Conservation (phyloP, 805 yeast genomes). For the Hanseniaspora jakobsenii region DNA sequence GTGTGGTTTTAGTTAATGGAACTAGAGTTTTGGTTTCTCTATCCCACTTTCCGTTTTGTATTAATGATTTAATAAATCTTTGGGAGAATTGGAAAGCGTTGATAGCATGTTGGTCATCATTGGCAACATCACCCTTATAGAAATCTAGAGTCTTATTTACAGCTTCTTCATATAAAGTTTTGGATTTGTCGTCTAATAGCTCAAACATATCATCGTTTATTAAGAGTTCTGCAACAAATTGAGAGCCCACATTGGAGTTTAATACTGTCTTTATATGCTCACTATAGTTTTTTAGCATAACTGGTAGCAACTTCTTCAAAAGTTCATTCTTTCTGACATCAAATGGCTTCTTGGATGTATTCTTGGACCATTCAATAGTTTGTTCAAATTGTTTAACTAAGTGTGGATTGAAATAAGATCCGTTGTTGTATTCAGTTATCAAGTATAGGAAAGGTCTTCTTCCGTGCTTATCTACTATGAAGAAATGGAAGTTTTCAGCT, state of each 20-base stretch:
- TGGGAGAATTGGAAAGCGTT: constrained; percentile 55
- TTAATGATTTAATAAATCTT: constrained; percentile 60
- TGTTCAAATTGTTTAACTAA: constrained; percentile 46
- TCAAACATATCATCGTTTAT: constrained; percentile 40
- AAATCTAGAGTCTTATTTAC: constrained; percentile 45
- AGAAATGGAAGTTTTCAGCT: constrained; percentile 44
- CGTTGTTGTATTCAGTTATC: constrained; percentile 56
- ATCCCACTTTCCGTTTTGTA: constrained; percentile 79
- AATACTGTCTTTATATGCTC: constrained; percentile 43
- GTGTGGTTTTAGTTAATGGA: constrained; percentile 31
- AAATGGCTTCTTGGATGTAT: constrained; percentile 77
- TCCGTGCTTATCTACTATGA: constrained; percentile 60
- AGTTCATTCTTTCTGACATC: constrained; percentile 64
- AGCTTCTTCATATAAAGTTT: constrained; percentile 35
- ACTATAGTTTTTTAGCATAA: constrained; percentile 44
- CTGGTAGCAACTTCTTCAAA: constrained; percentile 50
- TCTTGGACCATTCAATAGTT: constrained; percentile 49
- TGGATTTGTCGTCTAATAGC: constrained; percentile 31
- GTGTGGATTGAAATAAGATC: constrained; percentile 69
- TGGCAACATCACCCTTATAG: constrained; percentile 54
- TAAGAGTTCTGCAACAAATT: constrained; percentile 65
- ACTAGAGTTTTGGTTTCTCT: constrained; percentile 43
- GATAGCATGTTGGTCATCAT: constrained; percentile 49
- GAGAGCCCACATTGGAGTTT: constrained; percentile 68
- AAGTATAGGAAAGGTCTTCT: constrained; percentile 82